Base-by-base conservation (phyloP, 805 yeast species). In the Yamadazyma akitaensis region DNA sequence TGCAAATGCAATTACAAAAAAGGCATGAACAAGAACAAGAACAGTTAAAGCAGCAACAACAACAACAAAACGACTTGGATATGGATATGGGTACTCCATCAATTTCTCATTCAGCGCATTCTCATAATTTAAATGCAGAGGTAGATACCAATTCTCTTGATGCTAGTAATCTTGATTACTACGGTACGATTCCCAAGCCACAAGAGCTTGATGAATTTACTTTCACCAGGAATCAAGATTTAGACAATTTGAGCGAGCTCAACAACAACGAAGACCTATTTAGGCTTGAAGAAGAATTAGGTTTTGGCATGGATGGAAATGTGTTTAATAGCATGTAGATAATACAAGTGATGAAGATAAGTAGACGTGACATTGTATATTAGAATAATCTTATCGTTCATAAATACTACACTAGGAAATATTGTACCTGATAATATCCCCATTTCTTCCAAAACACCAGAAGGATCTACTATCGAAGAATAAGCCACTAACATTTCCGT, bases 221-320 rank as follows among this genome's bases (percentile, higher is more conserved):
- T 6, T 54, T 64, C 46, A 42, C 50, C 25, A 46, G 51, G 33
- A 28, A 41, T 13, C 42, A 39, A 11, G 40, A 49, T 41, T 41
- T 47, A 3, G 43, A 44, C 10, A 41, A 43, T 24, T 43, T 54
- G 25, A 46, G 47, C 18, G 48, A 46, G 16, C 40, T 40, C 28
- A 30, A 46, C 21, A 51, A 50, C 26, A 55, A 61, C 43, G 54
- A 58, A 5, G 73, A 69, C 30, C 59, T 67, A 30, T 66, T 68
- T 43, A 55, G 67, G 38, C 60, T 72, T 33, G 77, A 72, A 49
- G 76, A 72, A 51, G 77, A 72, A 43, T 56, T 72, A 21, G 73
- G 75, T 3, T 72, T 69, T 56, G 77, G 77, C 6, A 58, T 72
- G 56, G 77, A 72, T 54, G 75, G 74, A 9, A 61, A 57, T 46